Percentiles rank a stretch among this genome's conserved stretches.
phyloP scores from a whole-genome alignment of 1,284 basidiomycete genomes.

The Cerioporus squamosus region DNA sequence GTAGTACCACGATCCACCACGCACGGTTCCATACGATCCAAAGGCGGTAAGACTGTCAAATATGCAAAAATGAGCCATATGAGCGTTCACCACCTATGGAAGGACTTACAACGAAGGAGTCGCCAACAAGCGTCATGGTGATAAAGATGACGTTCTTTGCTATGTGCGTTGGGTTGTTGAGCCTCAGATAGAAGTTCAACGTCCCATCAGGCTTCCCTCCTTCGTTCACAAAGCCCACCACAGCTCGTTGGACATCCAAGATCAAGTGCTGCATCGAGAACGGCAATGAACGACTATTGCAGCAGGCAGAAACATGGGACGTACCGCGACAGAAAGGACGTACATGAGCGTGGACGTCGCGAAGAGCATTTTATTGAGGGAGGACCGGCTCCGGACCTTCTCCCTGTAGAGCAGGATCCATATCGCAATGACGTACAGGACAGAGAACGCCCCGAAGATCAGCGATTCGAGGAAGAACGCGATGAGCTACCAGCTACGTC shows the following conservation, averaged over 20 bases:
- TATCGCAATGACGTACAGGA: constrained; percentile 18
- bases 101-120: constrained; percentile 12
- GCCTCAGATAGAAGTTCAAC: constrained; percentile 4
- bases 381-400: constrained; percentile 12
- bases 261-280: constrained; percentile 3
- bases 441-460: constrained; percentile 18
- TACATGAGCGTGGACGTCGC: constrained; percentile 21
- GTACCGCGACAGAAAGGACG: constrained; percentile 15
- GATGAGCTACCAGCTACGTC: constrained; percentile 8
- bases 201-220: constrained; percentile 11
- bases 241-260: constrained; percentile 13
- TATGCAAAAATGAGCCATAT: too few species aligned
- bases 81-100: too few species aligned
- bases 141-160: constrained; percentile 21
- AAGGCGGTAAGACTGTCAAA: constrained; percentile 12
- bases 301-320: not conserved
- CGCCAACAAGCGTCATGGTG: constrained; percentile 19
- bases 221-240: constrained; percentile 15
- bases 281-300: not conserved
- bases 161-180: constrained; percentile 18
- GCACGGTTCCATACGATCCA: constrained; percentile 16
- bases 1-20: constrained; percentile 16
- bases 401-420: constrained; percentile 23
- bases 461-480: constrained; percentile 21
- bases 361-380: constrained; percentile 18